Evolutionary conservation across 768 basidiomycete genomes (phyloP).

Genomic region (Roridomyces roridus): DNA sequence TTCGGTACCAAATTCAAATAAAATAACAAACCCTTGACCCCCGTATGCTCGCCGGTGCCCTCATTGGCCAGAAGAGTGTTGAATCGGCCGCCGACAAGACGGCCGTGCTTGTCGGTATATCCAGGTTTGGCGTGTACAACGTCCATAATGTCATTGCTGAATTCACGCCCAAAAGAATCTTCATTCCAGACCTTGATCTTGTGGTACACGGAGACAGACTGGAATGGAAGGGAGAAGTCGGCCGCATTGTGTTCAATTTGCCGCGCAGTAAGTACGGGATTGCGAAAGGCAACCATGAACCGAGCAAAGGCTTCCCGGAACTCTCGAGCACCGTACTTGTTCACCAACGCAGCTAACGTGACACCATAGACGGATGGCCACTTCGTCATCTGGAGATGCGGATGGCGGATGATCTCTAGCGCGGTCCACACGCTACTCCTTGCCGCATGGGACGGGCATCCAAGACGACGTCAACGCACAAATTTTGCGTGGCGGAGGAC

Average conservation of each 20-base stretch:
- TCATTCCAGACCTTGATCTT: conserved; percentile 33
- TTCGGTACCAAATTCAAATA: too few species aligned
- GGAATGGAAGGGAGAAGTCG: conserved; percentile 28
- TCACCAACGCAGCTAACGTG: background rate
- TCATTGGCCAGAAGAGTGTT: conserved; percentile 40
- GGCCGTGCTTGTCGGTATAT: conserved; percentile 14
- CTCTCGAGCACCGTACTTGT: background rate
- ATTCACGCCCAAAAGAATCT: conserved; percentile 15
- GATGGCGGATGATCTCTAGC: background rate
- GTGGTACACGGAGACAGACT: conserved; percentile 36
- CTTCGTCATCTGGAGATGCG: background rate
- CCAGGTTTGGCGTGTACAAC: conserved; percentile 35
- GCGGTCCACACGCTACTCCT: background rate
- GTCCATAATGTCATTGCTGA: conserved; percentile 27
- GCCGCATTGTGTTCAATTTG: conserved; percentile 11
- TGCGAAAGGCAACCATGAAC: background rate
- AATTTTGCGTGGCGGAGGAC: conserved; percentile 16
- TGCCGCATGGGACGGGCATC: too few species aligned
- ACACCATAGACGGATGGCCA: background rate
- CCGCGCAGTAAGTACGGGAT: background rate
- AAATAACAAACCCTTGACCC: conserved; percentile 20
- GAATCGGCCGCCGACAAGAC: conserved; percentile 33
- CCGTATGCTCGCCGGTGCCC: conserved; percentile 9
- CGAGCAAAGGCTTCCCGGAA: background rate
- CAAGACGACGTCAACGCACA: background rate